Conservation (phyloP, 73 alveolate genomes). For the Durusdinium trenchii region DNA sequence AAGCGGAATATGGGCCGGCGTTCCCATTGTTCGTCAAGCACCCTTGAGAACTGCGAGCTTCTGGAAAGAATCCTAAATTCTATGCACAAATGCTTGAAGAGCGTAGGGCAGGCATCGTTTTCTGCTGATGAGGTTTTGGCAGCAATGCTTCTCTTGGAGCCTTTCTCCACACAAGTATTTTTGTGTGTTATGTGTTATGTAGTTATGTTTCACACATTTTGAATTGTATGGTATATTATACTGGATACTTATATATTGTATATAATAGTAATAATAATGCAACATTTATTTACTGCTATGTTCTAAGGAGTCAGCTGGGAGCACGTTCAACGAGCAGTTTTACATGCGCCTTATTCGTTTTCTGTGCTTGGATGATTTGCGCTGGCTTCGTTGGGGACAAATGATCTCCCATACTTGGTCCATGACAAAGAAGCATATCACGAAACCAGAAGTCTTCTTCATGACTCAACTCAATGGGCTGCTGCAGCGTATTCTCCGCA, state of each 20-base stretch:
- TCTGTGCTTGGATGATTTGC: background rate
- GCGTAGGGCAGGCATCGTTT: background rate
- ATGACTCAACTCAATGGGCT: background rate
- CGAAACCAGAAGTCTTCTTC: background rate
- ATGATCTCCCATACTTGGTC: background rate
- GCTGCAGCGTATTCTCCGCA: slow-evolving; percentile 4
- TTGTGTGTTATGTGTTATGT: background rate
- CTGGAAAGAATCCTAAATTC: background rate
- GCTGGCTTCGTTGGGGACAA: background rate
- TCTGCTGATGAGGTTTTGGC: background rate
- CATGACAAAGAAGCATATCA: background rate
- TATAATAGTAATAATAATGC: no score
- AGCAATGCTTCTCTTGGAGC: background rate
- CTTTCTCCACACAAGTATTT: background rate
- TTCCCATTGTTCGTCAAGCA: background rate
- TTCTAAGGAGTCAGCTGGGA: background rate
- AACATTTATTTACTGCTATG: no score
- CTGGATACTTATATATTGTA: no score
- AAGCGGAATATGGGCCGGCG: background rate
- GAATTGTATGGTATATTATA: no score
- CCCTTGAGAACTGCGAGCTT: background rate
- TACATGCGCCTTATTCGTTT: background rate
- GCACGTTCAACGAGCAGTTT: background rate
- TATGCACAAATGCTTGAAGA: background rate
- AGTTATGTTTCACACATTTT: no score